These are phyloP conservation scores for Cladosporium sp. DNA, from an alignment of 2,329 filamentous ascomycete species.

Conservation along the genomic window DNA sequence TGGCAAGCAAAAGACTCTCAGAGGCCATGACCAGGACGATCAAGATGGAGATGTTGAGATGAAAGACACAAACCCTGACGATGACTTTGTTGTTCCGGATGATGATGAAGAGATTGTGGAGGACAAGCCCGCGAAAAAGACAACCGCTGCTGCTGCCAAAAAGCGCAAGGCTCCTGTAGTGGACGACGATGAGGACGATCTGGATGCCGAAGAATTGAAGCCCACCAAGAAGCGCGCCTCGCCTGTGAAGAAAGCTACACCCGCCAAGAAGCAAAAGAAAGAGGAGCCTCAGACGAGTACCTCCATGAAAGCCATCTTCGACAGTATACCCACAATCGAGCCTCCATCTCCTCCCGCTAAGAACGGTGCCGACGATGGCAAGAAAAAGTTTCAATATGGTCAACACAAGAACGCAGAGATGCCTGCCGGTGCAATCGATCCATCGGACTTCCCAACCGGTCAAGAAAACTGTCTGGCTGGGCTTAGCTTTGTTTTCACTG, in stretches of 20 bases:
- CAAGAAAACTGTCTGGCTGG: slow-evolving; percentile 86
- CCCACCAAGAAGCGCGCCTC: slow-evolving; percentile 44
- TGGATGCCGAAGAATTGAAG: slow-evolving; percentile 37
- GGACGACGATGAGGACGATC: slow-evolving; percentile 51
- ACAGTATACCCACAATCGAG: slow-evolving; percentile 77
- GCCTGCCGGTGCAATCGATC: slow-evolving; percentile 58
- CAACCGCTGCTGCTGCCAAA: slow-evolving; percentile 31
- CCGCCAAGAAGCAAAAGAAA: slow-evolving; percentile 55
- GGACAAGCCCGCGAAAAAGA: slow-evolving; percentile 36
- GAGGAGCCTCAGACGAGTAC: slow-evolving; percentile 66
- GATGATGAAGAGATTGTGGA: slow-evolving; percentile 38
- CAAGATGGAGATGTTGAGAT: slow-evolving; percentile 47
- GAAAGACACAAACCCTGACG: slow-evolving; percentile 41
- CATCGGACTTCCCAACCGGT: slow-evolving; percentile 71
- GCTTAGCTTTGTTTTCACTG: slow-evolving; percentile 91
- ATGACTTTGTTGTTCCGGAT: slow-evolving; percentile 43
- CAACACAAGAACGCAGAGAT: slow-evolving; percentile 44
- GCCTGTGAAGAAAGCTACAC: slow-evolving; percentile 36
- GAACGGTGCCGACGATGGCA: slow-evolving; percentile 45
- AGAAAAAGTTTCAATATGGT: slow-evolving; percentile 72
- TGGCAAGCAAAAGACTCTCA: slow-evolving; percentile 45
- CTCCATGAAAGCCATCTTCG: slow-evolving; percentile 75
- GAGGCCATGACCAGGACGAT: slow-evolving; percentile 42
- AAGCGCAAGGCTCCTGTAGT: slow-evolving; percentile 59
- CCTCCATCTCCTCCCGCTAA: slow-evolving; percentile 78